These are phyloP conservation scores for Immersiella caudata DNA, from an alignment of 495 filamentous ascomycete species.

Conservation along the genomic window DNA sequence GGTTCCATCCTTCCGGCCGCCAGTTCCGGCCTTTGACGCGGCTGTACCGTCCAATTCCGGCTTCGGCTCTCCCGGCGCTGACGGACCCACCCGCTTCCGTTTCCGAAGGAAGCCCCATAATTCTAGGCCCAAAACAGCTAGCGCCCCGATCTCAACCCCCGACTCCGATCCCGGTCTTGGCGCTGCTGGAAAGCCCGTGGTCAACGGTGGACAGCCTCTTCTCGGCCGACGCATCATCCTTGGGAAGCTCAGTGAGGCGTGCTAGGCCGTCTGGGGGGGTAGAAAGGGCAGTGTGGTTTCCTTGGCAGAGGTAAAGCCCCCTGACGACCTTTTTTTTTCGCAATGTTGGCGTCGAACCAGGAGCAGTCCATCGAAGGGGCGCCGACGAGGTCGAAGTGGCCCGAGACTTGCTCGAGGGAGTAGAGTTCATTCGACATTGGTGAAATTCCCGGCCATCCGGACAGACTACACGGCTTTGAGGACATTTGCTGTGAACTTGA, in stretches of 20 bases:
- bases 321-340: constrained; percentile 4
- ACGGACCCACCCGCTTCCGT: neutral
- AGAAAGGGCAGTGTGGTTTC: neutral
- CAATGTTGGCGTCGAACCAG: constrained; percentile 1
- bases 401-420: neutral
- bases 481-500: constrained; percentile 10
- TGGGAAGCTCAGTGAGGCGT: neutral
- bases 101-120: neutral
- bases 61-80: neutral
- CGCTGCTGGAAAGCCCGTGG: neutral
- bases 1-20: neutral
- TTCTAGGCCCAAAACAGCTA: neutral
- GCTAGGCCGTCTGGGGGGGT: neutral
- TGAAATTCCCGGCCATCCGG: neutral
- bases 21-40: neutral
- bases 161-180: constrained; percentile 1
- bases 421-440: neutral
- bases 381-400: neutral
- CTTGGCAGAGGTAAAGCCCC: neutral
- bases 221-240: neutral
- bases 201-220: neutral
- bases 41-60: neutral
- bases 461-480: neutral
- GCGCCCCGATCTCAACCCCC: neutral
- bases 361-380: constrained; percentile 3